Evolutionary conservation across 129 eudicot species (phyloP), one percentile per base, ranked within the genome.

Genomic region (Flaveria ramosissima): DNA sequence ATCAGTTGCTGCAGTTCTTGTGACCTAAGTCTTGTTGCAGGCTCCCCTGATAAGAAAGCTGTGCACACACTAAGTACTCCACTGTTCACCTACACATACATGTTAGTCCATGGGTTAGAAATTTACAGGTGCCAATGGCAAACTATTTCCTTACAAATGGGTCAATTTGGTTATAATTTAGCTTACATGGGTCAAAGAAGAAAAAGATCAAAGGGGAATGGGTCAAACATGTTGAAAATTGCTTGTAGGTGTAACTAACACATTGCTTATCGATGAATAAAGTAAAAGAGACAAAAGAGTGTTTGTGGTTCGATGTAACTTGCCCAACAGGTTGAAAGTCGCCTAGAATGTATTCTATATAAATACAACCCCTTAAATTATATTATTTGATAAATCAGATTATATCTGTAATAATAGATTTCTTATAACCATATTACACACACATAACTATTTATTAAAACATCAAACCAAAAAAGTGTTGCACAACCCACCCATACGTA

Each of bases 11-110:
- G 99, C 68, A 95, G 63, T 77, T 95, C 99, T 78, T 95, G 99
- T 9, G 99, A 95, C 30, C 99, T 79, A 67, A 95, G 89, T 82
- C 99, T 87, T 16, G 99, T 95, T 46, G 99, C 99, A 16, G 99
- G 99, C 83, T 95, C 99, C 39, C 99, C 99, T 1, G 97, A 91
- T 20, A 95, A 88, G 85, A 95, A 95, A 60, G 97, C 99, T 21
- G 99, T 95, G 82, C 99, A 95, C 56, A 91, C 99, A 78, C 97
- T 91, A 24, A 95, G 80, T 45, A 95, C 99, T 24, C 99, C 99
- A 72, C 99, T 95, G 77, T 95, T 95, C 52, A 94, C 98, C 98
- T 94, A 85, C 51, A 77, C 72, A 80, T 30, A 75, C 72, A 65
- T 20, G 23, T n/a, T 41, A 41, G 16, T 46, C 23, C 41, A 45